Percentiles rank a stretch among this genome's conserved stretches.
phyloP scores from a whole-genome alignment of 352 stramenopile species.

The Phytophthora macrochlamydospora region DNA sequence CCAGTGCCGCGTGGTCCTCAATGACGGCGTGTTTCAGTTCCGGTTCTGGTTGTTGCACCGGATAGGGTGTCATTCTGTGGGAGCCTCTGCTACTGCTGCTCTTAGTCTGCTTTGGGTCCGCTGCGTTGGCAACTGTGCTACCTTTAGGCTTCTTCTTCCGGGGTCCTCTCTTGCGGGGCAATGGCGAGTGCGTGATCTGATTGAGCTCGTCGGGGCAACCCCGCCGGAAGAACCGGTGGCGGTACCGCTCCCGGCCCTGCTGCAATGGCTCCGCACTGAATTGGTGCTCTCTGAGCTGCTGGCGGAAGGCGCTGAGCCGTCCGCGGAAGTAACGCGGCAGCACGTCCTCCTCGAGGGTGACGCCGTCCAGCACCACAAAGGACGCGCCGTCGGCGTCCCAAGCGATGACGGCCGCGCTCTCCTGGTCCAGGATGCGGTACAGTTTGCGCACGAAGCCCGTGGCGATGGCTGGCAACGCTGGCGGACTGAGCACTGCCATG shows the following conservation, averaged over 20 bases:
- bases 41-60: slow-evolving; percentile 6
- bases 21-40: slow-evolving; percentile 23
- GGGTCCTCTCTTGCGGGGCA: slow-evolving; percentile 40
- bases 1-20: slow-evolving; percentile 16
- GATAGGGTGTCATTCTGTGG: slow-evolving; percentile 20
- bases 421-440: slow-evolving; percentile 74
- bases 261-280: slow-evolving; percentile 27
- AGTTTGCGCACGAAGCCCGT: slow-evolving; percentile 77
- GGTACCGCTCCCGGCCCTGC: slow-evolving; percentile 40
- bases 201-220: slow-evolving; percentile 43
- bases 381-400: slow-evolving; percentile 59
- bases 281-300: slow-evolving; percentile 74
- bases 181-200: slow-evolving; percentile 43
- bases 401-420: slow-evolving; percentile 54
- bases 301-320: slow-evolving; percentile 60
- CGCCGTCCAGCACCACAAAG: slow-evolving; percentile 61
- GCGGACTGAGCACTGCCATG: slow-evolving; percentile 3
- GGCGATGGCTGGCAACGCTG: slow-evolving; percentile 47
- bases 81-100: slow-evolving; percentile 6
- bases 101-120: slow-evolving; percentile 20
- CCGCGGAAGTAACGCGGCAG: slow-evolving; percentile 76
- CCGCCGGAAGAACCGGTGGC: slow-evolving; percentile 52
- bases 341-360: slow-evolving; percentile 48
- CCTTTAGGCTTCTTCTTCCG: slow-evolving; percentile 32
- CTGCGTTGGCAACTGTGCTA: not conserved